Evolutionary conservation across 2,329 filamentous ascomycete genomes (phyloP), one percentile per base, ranked within the genome.

Genomic region (Rhynchosporium secalis): DNA sequence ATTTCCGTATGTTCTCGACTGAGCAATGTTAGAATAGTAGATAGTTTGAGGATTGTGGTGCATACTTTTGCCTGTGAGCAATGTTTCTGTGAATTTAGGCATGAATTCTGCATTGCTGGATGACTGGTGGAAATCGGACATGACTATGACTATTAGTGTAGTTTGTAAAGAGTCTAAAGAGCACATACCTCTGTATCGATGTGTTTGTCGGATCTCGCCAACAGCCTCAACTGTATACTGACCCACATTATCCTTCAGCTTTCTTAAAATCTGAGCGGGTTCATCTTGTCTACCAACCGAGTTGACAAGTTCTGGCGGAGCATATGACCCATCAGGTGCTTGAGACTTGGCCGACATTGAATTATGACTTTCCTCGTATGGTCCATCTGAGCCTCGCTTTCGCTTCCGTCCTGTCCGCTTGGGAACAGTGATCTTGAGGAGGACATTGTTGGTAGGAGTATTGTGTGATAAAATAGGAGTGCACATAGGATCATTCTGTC

Each of bases 101-200:
- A 92, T 86, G 74, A 96, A 91, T 0, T 83, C 78, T 51, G 88
- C 88, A 41, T 83, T 81, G 13, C 81, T 81, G 56, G 89, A 86
- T 28, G 90, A 86, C 76, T 88, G 94, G 71, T 96, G 91, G 72
- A 96, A 96, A 75, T 98, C 94, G 8, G 92, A 88, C 67, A 96
- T 81, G 38, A 83, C 85, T 85, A 31, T n/a, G 59, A 5, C 31
- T 28, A 41, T 65, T 26, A 64, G 43, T 15, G 38, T 3, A 31
- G 12, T 8, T 7, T 12, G 36, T 0, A 9, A 31, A 12, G 46
- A 0, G 5, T 10, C 12, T 2, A 59, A 12, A n/a, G 29, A 12
- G 2, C 8, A 36, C 59, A 31, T 74, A 82, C 87, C 87, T 73
- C 94, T 85, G 75, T 96, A 99, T 43, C 94, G 86, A 79, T 98